phyloP scores from a whole-genome alignment of 257 asterid genomes.

The Gentiana straminea region DNA sequence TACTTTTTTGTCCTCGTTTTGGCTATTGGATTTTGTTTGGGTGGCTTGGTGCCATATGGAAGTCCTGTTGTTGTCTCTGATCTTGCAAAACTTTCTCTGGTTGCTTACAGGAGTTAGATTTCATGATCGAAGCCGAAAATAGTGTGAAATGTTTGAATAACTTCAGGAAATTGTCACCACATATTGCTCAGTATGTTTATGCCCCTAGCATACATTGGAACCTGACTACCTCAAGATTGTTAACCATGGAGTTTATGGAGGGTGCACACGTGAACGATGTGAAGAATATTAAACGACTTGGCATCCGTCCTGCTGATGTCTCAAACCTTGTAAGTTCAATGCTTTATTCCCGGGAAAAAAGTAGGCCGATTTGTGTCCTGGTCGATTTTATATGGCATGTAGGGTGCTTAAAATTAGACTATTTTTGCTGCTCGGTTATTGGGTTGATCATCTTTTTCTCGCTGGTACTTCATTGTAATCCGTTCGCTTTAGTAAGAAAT shows the following conservation, averaged over 20 bases:
- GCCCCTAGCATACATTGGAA: conserved; percentile 74
- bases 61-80: conserved; percentile 4
- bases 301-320: conserved; percentile 67
- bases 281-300: conserved; percentile 54
- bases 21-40: background rate
- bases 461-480: too few species aligned
- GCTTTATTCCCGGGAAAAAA: background rate
- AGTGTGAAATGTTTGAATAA: conserved; percentile 83
- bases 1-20: background rate
- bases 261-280: conserved; percentile 79
- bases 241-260: conserved; percentile 94
- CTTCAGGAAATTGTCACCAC: conserved; percentile 89
- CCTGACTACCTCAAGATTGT: conserved; percentile 77
- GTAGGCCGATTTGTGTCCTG: too few species aligned
- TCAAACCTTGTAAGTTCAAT: conserved; percentile 53
- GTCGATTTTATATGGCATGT: too few species aligned
- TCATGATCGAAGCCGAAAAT: conserved; percentile 86
- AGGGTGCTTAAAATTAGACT: too few species aligned
- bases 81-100: conserved; percentile 22
- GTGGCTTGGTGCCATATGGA: background rate
- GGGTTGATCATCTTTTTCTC: too few species aligned
- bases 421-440: too few species aligned
- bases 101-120: conserved; percentile 87
- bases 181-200: conserved; percentile 74
- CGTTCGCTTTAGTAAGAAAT: too few species aligned